phyloP scores from a whole-genome alignment of 805 yeast species.

The Candida sakaeoensis region DNA sequence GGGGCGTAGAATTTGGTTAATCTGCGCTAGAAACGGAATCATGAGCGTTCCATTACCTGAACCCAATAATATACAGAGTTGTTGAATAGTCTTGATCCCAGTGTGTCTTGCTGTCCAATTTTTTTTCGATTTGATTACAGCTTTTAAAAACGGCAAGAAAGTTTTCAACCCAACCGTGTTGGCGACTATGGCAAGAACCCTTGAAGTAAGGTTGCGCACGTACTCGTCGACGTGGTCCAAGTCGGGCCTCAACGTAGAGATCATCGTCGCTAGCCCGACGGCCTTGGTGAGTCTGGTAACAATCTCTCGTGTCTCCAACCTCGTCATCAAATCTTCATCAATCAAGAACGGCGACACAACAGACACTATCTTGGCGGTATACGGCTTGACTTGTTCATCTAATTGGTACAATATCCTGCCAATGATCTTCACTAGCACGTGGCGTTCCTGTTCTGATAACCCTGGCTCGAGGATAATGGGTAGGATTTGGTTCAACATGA shows the following conservation, averaged over 20 bases:
- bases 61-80: constrained; percentile 65
- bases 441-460: constrained; percentile 79
- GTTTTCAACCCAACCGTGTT: constrained; percentile 70
- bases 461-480: constrained; percentile 72
- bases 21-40: constrained; percentile 64
- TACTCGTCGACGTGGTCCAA: constrained; percentile 80
- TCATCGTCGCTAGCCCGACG: constrained; percentile 77
- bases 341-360: constrained; percentile 77
- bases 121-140: constrained; percentile 72
- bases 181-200: constrained; percentile 82
- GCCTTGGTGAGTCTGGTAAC: constrained; percentile 72
- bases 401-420: constrained; percentile 66
- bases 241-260: constrained; percentile 77
- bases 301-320: constrained; percentile 77
- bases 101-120: constrained; percentile 83
- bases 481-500: constrained; percentile 64
- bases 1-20: constrained; percentile 58
- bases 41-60: constrained; percentile 51
- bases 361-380: constrained; percentile 63
- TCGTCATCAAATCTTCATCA: constrained; percentile 72
- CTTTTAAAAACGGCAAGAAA: constrained; percentile 74
- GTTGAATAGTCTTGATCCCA: constrained; percentile 74
- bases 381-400: constrained; percentile 66
- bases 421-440: constrained; percentile 70
- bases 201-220: constrained; percentile 69